phyloP scores from a whole-genome alignment of 179 eudicot genomes.

The Silene vulgaris region DNA sequence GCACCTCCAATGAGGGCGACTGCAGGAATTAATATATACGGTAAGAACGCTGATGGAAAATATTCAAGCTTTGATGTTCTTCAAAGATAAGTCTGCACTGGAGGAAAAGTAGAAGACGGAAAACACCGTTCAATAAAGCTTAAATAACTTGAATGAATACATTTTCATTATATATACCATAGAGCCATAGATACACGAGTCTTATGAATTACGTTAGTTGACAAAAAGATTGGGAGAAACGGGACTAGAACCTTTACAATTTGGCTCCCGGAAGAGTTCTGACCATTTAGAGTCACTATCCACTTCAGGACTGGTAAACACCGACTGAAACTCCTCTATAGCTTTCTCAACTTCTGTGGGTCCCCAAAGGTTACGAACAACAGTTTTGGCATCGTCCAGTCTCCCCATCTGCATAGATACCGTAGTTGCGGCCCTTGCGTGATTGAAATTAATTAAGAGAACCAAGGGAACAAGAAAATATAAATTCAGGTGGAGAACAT shows the following conservation, averaged over 20 bases:
- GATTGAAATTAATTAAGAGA: not conserved
- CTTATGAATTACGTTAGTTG: too few species aligned
- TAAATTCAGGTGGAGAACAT: conserved; percentile 19
- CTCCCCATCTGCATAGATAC: conserved; percentile 51
- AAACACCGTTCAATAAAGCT: too few species aligned
- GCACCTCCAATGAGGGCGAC: conserved; percentile 71
- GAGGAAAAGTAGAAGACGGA: too few species aligned
- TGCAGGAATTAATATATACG: conserved; percentile 35
- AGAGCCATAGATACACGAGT: too few species aligned
- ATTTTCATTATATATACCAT: too few species aligned
- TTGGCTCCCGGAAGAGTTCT: conserved; percentile 70
- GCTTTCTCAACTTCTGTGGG: conserved; percentile 59
- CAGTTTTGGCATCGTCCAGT: conserved; percentile 54
- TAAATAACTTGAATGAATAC: too few species aligned
- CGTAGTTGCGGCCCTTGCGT: not conserved
- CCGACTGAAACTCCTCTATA: conserved; percentile 61
- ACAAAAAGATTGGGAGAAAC: conserved; percentile 4
- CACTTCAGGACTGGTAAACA: conserved; percentile 40
- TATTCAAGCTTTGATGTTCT: not conserved
- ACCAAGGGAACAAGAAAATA: conserved; percentile 1
- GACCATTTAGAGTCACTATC: conserved; percentile 53
- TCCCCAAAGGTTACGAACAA: conserved; percentile 62
- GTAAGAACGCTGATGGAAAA: conserved; percentile 6
- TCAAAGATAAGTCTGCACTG: not conserved
- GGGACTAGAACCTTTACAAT: conserved; percentile 52